These are phyloP conservation scores for Aspergillus conjunctus DNA, from an alignment of 495 filamentous ascomycete species.

Conservation along the genomic window DNA sequence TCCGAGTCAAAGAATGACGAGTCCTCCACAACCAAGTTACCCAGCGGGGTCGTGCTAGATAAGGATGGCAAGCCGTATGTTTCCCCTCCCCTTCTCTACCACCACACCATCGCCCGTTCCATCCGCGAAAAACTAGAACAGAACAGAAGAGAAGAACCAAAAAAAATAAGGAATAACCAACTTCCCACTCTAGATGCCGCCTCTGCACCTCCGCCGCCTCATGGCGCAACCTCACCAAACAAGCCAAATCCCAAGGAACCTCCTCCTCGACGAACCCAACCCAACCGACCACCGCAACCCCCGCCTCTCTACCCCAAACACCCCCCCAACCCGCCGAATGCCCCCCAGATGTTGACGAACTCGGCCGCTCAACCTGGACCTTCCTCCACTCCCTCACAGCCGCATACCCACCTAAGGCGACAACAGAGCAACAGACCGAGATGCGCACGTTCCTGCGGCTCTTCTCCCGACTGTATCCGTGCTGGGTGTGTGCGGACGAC, in stretches of 20 bases:
- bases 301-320: conserved; percentile 1
- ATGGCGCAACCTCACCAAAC: conserved; percentile 69
- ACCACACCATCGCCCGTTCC: not conserved
- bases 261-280: conserved; percentile 21
- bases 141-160: conserved; percentile 8
- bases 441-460: conserved; percentile 75
- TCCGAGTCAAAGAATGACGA: conserved; percentile 29
- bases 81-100: conserved; percentile 1
- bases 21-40: conserved; percentile 47
- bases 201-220: conserved; percentile 76
- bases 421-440: conserved; percentile 66
- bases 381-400: conserved; percentile 89
- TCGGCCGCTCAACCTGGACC: conserved; percentile 90
- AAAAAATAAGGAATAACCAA: conserved; percentile 24
- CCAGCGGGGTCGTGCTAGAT: conserved; percentile 83
- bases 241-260: conserved; percentile 35
- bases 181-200: conserved; percentile 66
- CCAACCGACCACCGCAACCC: conserved; percentile 26
- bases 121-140: not conserved
- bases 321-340: conserved; percentile 36
- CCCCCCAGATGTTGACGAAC: conserved; percentile 67
- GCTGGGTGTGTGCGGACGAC: conserved; percentile 92
- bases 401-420: conserved; percentile 72
- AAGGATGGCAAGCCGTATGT: conserved; percentile 96
- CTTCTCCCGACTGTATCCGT: conserved; percentile 87